phyloP scores from a whole-genome alignment of 2,329 filamentous ascomycete species.

The Exophiala phaeomuriformis region DNA sequence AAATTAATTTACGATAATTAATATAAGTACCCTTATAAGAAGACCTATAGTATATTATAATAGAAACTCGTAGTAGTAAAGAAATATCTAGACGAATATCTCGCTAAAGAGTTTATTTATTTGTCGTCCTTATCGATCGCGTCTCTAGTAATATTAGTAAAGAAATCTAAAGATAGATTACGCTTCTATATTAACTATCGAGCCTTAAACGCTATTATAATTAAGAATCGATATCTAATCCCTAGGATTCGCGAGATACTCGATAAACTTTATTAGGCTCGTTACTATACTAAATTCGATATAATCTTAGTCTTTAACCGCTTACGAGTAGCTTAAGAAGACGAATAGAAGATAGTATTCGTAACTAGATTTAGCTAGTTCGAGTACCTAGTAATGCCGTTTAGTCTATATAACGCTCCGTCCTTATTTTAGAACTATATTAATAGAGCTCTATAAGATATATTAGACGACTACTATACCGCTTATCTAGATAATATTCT shows the following conservation, averaged over 20 bases:
- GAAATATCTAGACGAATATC: no score
- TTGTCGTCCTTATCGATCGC: no score
- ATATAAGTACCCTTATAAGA: no score
- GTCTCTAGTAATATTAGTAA: no score
- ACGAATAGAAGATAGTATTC: constrained; percentile 25
- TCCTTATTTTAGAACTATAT: constrained; percentile 22
- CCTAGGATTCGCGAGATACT: not conserved
- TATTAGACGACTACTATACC: constrained; percentile 16
- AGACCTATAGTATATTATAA: no score
- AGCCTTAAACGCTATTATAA: not conserved
- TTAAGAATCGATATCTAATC: not conserved
- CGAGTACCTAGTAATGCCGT: constrained; percentile 24
- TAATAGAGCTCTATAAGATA: constrained; percentile 16
- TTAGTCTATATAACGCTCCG: constrained; percentile 21
- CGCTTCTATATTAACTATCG: not conserved
- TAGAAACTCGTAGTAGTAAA: no score
- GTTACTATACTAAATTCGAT: constrained; percentile 26
- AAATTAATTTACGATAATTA: no score
- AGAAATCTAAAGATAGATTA: no score
- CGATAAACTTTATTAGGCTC: not conserved
- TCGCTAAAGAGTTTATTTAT: no score
- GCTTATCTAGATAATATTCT: constrained; percentile 25
- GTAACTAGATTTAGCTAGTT: constrained; percentile 17
- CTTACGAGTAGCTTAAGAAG: constrained; percentile 15
- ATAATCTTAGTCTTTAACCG: constrained; percentile 17